These are phyloP conservation scores for Vigna radiata DNA, from an alignment of 306 rosid species.

Conservation along the genomic window DNA sequence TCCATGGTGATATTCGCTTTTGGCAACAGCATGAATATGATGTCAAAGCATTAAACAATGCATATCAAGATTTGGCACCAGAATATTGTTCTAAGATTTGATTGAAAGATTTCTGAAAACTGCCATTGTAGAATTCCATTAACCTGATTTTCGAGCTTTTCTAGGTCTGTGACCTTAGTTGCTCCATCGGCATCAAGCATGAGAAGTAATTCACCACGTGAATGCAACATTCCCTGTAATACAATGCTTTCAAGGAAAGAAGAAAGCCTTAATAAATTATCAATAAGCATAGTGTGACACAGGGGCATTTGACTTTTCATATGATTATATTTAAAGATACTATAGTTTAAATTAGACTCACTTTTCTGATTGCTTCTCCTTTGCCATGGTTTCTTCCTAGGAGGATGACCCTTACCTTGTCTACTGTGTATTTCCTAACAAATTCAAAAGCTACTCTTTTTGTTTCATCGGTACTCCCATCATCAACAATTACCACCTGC, in stretches of 20 bases:
- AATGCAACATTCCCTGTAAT: constrained; percentile 99
- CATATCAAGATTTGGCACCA: constrained; percentile 33
- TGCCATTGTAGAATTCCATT: constrained; percentile 6
- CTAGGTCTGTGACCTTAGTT: constrained; percentile 82
- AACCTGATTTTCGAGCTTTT: constrained; percentile 95
- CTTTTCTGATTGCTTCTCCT: constrained; percentile 99
- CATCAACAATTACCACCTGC: constrained; percentile 92
- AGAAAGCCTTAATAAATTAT: constrained; percentile 73
- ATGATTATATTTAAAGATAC: constrained; percentile 35
- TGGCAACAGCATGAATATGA: constrained; percentile 71
- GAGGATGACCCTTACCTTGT: constrained; percentile 84
- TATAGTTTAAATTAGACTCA: constrained; percentile 64
- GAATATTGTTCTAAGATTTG: constrained; percentile 19
- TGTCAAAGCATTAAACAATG: constrained; percentile 32
- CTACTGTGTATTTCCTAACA: constrained; percentile 78
- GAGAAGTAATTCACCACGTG: constrained; percentile 94
- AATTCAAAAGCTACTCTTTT: constrained; percentile 87
- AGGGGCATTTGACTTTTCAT: neutral
- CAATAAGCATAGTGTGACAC: constrained; percentile 17
- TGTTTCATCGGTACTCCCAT: constrained; percentile 92
- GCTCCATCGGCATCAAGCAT: constrained; percentile 99
- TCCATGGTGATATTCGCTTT: constrained; percentile 53
- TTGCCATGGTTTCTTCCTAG: constrained; percentile 94
- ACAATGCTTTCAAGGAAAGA: constrained; percentile 74
- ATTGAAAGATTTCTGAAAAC: neutral